These are phyloP conservation scores for Hypoxylon sp. DNA, from an alignment of 2,329 filamentous ascomycete species.

Conservation along the genomic window DNA sequence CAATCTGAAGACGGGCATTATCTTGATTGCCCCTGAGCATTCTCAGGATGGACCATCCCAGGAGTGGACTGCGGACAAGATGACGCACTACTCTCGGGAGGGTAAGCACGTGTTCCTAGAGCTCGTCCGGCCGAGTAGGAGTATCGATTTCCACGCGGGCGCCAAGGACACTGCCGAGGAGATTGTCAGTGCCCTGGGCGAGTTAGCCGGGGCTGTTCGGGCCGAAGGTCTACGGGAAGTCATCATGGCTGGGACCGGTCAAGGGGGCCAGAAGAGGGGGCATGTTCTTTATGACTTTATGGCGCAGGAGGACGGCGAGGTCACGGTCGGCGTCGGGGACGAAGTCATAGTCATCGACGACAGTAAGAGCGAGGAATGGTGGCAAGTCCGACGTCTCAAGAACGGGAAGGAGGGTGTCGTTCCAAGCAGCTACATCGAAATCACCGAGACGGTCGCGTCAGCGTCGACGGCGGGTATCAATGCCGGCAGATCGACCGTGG, in stretches of 20 bases:
- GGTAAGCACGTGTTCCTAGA: slow-evolving; percentile 98
- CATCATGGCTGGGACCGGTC: slow-evolving; percentile 77
- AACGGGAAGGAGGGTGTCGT: slow-evolving; percentile 96
- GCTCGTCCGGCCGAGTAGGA: slow-evolving; percentile 89
- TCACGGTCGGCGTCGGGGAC: slow-evolving; percentile 87
- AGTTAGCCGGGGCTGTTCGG: slow-evolving; percentile 84
- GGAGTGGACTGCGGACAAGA: slow-evolving; percentile 92
- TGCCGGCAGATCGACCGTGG: slow-evolving; percentile 69
- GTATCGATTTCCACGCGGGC: slow-evolving; percentile 94
- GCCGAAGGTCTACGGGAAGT: slow-evolving; percentile 88
- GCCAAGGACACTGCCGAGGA: slow-evolving; percentile 96
- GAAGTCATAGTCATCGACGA: slow-evolving; percentile 93
- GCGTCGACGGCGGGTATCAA: slow-evolving; percentile 59
- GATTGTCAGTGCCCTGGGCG: slow-evolving; percentile 86
- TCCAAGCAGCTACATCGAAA: slow-evolving; percentile 93
- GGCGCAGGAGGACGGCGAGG: slow-evolving; percentile 95
- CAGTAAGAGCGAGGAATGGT: slow-evolving; percentile 95
- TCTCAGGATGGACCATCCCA: slow-evolving; percentile 82
- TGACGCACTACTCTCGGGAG: slow-evolving; percentile 97
- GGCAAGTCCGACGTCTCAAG: slow-evolving; percentile 89
- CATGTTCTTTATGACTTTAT: slow-evolving; percentile 93
- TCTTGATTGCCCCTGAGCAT: slow-evolving; percentile 90
- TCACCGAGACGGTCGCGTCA: slow-evolving; percentile 72
- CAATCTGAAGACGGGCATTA: slow-evolving; percentile 85
- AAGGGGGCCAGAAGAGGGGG: slow-evolving; percentile 77